Percentiles rank a stretch among this genome's conserved stretches.
Evolutionary conservation across 495 filamentous ascomycete species (phyloP).

Genomic region (Aspergillus leporis): DNA sequence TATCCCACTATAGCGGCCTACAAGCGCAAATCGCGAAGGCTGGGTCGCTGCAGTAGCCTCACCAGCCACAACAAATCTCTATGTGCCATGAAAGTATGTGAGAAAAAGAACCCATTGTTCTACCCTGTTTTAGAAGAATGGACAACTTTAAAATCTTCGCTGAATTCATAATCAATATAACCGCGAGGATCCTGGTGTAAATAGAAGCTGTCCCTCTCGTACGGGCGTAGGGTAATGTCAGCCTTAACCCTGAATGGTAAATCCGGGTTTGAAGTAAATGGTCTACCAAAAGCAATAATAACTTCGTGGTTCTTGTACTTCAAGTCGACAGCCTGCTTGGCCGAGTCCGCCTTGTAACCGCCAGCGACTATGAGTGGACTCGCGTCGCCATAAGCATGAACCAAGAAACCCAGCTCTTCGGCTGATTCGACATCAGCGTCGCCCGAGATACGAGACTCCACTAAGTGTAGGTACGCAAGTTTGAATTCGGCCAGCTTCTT

Average conservation of each 20-base stretch:
- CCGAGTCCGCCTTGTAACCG: not conserved
- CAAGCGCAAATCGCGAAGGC: too few species aligned
- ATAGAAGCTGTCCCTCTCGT: slow-evolving; percentile 61
- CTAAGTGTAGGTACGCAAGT: slow-evolving; percentile 31
- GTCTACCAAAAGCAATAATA: not conserved
- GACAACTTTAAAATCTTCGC: too few species aligned
- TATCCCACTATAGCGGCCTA: too few species aligned
- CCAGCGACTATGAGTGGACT: not conserved
- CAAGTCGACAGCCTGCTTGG: not conserved
- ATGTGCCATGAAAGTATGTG: too few species aligned
- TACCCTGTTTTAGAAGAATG: too few species aligned
- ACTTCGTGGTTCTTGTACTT: not conserved
- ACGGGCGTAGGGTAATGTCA: slow-evolving; percentile 39
- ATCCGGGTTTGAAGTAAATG: not conserved
- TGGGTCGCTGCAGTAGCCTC: too few species aligned
- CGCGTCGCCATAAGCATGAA: not conserved
- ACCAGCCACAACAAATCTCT: too few species aligned
- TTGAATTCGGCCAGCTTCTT: too few species aligned
- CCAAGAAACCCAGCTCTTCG: slow-evolving; percentile 9
- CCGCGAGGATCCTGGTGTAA: slow-evolving; percentile 44
- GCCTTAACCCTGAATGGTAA: not conserved
- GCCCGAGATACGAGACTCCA: not conserved
- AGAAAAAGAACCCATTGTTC: too few species aligned
- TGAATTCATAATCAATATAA: not conserved
- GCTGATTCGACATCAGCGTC: not conserved